Base-by-base conservation (phyloP, 805 yeast species). In the Hanseniaspora meyeri region DNA sequence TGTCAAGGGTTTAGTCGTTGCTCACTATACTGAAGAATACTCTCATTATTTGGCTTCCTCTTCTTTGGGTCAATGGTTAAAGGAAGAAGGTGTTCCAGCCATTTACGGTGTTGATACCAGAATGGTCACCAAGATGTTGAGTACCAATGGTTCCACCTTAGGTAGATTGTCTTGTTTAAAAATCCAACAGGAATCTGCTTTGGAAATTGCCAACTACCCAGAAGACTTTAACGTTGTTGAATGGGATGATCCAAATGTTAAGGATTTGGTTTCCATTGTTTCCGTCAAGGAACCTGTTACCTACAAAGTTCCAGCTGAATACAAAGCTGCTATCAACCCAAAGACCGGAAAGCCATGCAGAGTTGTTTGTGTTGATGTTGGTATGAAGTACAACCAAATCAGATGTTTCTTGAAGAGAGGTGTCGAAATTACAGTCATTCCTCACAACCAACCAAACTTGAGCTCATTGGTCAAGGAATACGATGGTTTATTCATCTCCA, bases 61-160 rank as follows among this genome's bases (percentile, higher is more conserved):
- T 24, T 88, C 96, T 38, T 78, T 93, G 62, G 95, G 95, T 59
- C 78, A 80, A 65, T 93, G 99, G 99, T 80, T 93, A 66, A 83
- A 88, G 71, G 84, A 82, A 65, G 85, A 91, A 72, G 86, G 86
- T 61, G 77, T 93, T 63, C 99, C 99, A 55, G 98, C 97, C 61
- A 80, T 93, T 59, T 93, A 91, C 66, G 99, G 97, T 74, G 91
- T 93, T 60, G 99, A 93, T 73, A 93, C 98, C 61, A 85, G 99
- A 77, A 79, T 88, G 55, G 77, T 93, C 67, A 93, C 99, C 64
- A 90, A 93, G 74, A 83, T 82, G 70, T 83, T 93, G 69, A 87
- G 98, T 76, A 85, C 85, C 65, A 78, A 80, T 59, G 99, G 99
- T 71, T 85, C 95, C 47, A 88, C 95, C 68, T 77, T 93, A 61